These are phyloP conservation scores for Lantana camara DNA, from an alignment of 257 asterid genomes.

Conservation along the genomic window DNA sequence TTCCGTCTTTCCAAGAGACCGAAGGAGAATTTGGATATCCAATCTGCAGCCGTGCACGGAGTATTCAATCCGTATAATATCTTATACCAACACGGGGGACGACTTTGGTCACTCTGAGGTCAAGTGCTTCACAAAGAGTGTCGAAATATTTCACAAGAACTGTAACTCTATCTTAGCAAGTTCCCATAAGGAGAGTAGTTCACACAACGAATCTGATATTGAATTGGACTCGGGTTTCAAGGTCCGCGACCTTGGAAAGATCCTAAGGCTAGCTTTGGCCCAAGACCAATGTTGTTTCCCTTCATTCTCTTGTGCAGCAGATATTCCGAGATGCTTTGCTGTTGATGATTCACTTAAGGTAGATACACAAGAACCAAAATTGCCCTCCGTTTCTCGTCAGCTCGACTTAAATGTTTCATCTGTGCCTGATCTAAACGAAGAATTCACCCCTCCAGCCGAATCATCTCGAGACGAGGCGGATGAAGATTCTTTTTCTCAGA, in stretches of 20 bases:
- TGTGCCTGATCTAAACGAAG: conserved; percentile 91
- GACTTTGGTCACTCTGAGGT: conserved; percentile 92
- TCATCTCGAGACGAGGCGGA: conserved; percentile 76
- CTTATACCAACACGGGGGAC: conserved; percentile 54
- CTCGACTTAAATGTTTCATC: conserved; percentile 88
- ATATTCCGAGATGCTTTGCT: conserved; percentile 46
- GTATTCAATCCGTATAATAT: conserved; percentile 74
- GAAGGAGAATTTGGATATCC: conserved; percentile 80
- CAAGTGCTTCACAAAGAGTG: conserved; percentile 80
- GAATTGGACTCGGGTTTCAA: conserved; percentile 89
- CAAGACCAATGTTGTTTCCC: conserved; percentile 71
- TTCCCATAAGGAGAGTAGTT: conserved; percentile 44
- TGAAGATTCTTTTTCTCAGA: conserved; percentile 60
- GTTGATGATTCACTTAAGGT: conserved; percentile 44
- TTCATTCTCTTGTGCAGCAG: conserved; percentile 51
- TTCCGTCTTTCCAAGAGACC: conserved; percentile 73
- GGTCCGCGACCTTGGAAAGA: conserved; percentile 92
- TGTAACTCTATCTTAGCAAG: conserved; percentile 33
- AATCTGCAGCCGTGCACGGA: conserved; percentile 90
- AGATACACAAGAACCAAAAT: conserved; percentile 50
- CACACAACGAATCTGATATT: conserved; percentile 52
- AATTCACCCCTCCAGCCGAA: conserved; percentile 69
- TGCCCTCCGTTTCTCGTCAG: conserved; percentile 66
- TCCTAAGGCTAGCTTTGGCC: conserved; percentile 74
- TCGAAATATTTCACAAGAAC: conserved; percentile 63